phyloP scores from a whole-genome alignment of 1,284 basidiomycete species.

The Leccinum variabile region DNA sequence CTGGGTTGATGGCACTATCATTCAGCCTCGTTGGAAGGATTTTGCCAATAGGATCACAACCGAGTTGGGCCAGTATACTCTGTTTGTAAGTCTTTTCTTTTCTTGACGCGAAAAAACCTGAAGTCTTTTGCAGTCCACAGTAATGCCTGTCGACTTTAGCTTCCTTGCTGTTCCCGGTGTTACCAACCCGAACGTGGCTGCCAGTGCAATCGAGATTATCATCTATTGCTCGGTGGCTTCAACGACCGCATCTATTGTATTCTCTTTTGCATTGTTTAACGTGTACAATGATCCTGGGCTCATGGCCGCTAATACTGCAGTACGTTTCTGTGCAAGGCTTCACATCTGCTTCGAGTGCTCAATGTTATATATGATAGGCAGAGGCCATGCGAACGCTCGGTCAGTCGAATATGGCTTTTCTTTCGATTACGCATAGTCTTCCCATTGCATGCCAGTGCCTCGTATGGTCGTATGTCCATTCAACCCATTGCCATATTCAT shows the following conservation, averaged over 20 bases:
- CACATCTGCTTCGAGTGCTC: neutral
- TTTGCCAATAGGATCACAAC: constrained; percentile 44
- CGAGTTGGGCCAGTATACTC: constrained; percentile 52
- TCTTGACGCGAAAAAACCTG: neutral
- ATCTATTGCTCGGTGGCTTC: constrained; percentile 18
- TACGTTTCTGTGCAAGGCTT: constrained; percentile 5
- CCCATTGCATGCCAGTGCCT: constrained; percentile 16
- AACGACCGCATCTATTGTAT: constrained; percentile 18
- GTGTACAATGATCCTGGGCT: constrained; percentile 8
- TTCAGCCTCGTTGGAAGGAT: constrained; percentile 28
- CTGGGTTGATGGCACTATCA: constrained; percentile 27
- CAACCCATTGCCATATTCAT: neutral
- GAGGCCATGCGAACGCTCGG: constrained; percentile 8
- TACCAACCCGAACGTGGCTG: neutral
- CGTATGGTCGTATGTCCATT: constrained; percentile 21
- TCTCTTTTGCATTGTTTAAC: constrained; percentile 22
- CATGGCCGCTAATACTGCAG: constrained; percentile 3
- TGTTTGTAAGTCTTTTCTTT: constrained; percentile 42
- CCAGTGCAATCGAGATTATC: constrained; percentile 9
- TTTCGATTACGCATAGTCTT: constrained; percentile 21
- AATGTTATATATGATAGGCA: neutral
- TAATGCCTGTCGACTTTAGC: constrained; percentile 22
- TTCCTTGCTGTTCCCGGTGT: constrained; percentile 23
- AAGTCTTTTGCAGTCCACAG: constrained; percentile 24
- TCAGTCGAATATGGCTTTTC: constrained; percentile 8